Evolutionary conservation across 805 yeast species (phyloP), one percentile per base, ranked within the genome.

Genomic region (Lachancea meyersii): DNA sequence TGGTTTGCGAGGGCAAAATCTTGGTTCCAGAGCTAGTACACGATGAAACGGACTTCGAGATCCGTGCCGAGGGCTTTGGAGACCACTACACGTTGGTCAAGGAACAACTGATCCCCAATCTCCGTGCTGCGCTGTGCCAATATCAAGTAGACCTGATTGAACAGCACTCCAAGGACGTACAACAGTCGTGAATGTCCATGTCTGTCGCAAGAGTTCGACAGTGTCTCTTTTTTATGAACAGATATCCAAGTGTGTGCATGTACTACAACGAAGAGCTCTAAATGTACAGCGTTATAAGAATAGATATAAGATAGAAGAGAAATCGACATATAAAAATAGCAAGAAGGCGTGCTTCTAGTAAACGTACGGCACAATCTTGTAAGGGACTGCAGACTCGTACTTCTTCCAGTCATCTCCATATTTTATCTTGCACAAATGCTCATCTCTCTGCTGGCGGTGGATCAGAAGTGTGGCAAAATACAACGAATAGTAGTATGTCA

Each of bases 381-480:
- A 91, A 13, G 96, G 96, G 24, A 93, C 98, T 50, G 64, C 58
- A 45, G 62, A 69, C 65, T 85, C 86, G 63, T 93, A 93, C 63
- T 82, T 80, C 41, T 70, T 75, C 98, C 98, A 93, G 33, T 80
- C 74, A 49, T 81, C 72, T 13, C 94, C 94, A 56, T 93, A 93
- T 69, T 93, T 93, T 24, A 65, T 77, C 30, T 80, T 71, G 61
- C 98, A 93, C 63, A 93, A 89, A 38, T 81, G 83, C 57, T 91
- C 97, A 65, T 93, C 98, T 63, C 98, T 76, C 21, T 66, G 67
- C 63, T 91, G 97, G 61, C 98, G 80, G 62, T 93, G 97, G 26
- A 93, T 60, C 49, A 93, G 71, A 57, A 93, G 73, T 3, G 79
- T 69, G 0, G 85, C 91, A 67, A 93, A 93, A 64, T 86, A 93